A percentile compares a stretch with the other conserved stretches of the same genome.
These are phyloP conservation scores for Wakefieldia striispora DNA, from an alignment of 768 basidiomycete genomes.

Conservation along the genomic window DNA sequence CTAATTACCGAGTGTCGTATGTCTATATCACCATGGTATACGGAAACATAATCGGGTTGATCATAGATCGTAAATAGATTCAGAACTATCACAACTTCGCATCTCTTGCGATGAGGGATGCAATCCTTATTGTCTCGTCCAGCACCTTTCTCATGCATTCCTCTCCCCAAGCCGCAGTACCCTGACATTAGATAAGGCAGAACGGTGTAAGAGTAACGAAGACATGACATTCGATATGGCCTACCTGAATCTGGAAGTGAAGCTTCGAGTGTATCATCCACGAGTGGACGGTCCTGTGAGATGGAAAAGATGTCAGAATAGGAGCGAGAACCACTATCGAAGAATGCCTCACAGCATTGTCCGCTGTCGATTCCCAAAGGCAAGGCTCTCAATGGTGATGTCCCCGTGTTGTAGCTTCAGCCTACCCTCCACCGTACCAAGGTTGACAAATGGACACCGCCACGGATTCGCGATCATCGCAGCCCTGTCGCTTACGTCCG, in stretches of 20 bases:
- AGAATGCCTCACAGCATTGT: constrained; percentile 5
- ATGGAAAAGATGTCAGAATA: too few relatives aligned
- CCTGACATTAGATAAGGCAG: constrained; percentile 2
- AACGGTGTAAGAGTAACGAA: background rate
- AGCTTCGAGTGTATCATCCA: constrained; percentile 21
- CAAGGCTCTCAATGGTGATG: constrained; percentile 3
- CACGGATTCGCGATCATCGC: background rate
- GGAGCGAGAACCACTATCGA: too few relatives aligned
- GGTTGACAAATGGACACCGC: constrained; percentile 11
- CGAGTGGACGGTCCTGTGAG: constrained; percentile 8
- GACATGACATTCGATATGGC: background rate
- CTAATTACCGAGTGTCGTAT: too few relatives aligned
- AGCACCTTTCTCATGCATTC: constrained; percentile 13
- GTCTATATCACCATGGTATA: too few relatives aligned
- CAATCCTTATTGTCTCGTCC: constrained; percentile 18
- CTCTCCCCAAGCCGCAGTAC: constrained; percentile 21
- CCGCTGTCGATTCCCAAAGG: constrained; percentile 11
- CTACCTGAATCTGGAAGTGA: constrained; percentile 15
- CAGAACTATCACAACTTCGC: too few relatives aligned
- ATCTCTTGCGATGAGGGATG: constrained; percentile 5
- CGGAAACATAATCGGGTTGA: too few relatives aligned
- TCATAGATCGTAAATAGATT: too few relatives aligned
- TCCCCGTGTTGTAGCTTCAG: constrained; percentile 4
- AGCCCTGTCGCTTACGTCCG: background rate
- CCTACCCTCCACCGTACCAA: constrained; percentile 12